phyloP scores from a whole-genome alignment of 83 land plant genomes.

The Thuja plicata region DNA sequence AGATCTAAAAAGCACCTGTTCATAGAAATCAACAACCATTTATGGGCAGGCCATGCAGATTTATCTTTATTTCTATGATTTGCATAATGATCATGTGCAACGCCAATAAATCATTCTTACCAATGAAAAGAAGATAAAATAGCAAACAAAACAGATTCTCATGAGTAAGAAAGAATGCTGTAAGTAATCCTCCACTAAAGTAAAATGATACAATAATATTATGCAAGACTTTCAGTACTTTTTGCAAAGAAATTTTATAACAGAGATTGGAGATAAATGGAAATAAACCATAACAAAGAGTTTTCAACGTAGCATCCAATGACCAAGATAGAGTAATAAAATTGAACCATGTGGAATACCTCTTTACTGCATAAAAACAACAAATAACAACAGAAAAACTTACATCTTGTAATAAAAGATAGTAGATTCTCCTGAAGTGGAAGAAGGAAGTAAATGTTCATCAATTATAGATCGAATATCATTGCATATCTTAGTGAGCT shows the following conservation, averaged over 20 bases:
- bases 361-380: neutral
- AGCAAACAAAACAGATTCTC: neutral
- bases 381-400: constrained; percentile 5
- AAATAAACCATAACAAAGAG: neutral
- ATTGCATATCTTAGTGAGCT: constrained; percentile 48
- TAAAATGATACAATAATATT: neutral
- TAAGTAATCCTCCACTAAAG: neutral
- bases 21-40: neutral
- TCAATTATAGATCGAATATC: constrained; percentile 57
- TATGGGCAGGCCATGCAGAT: neutral
- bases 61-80: neutral
- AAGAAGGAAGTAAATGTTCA: constrained; percentile 54
- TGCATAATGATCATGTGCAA: neutral
- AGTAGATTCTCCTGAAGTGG: constrained; percentile 52
- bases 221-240: neutral
- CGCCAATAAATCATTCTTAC: neutral
- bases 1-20: constrained; percentile 20
- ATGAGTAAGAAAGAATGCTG: neutral
- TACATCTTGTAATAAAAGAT: constrained; percentile 70
- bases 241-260: neutral
- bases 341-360: neutral
- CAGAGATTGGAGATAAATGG: neutral
- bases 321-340: neutral
- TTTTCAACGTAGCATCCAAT: neutral
- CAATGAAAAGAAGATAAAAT: neutral